These are phyloP conservation scores for Bretschneidera sinensis DNA, from an alignment of 345 rosid genomes.

Conservation along the genomic window DNA sequence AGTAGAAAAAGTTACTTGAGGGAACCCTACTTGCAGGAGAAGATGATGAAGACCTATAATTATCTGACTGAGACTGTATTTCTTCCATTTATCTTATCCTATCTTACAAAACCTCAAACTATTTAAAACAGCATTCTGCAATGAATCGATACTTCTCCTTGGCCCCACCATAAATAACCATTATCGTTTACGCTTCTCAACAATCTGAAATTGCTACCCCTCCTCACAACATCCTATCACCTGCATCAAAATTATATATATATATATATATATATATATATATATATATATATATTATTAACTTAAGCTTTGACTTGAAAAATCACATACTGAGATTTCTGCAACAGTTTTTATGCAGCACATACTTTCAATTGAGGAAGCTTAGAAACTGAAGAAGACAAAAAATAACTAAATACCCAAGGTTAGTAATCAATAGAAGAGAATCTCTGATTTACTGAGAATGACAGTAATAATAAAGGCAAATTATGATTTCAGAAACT, in stretches of 20 bases:
- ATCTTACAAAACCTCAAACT: constrained; percentile 18
- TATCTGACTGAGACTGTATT: constrained; percentile 92
- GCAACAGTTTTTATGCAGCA: too few species aligned
- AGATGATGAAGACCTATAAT: constrained; percentile 93
- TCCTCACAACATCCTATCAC: too few species aligned
- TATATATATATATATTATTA: too few species aligned
- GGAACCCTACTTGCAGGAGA: constrained; percentile 96
- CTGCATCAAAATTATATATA: not conserved
- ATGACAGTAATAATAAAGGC: not conserved
- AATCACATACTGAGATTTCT: not conserved
- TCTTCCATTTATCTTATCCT: constrained; percentile 62
- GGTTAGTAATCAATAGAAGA: too few species aligned
- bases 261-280: too few species aligned
- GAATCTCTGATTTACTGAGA: not conserved
- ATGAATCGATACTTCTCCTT: constrained; percentile 13
- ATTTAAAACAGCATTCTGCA: constrained; percentile 12
- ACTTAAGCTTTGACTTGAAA: not conserved
- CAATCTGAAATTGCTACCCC: not conserved
- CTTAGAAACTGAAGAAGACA: not conserved
- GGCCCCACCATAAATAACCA: constrained; percentile 4
- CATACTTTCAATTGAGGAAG: not conserved
- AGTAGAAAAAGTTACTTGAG: constrained; percentile 88
- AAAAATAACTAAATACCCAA: too few species aligned
- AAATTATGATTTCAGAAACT: not conserved
- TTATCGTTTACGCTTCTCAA: not conserved